Base-by-base conservation (phyloP, 345 rosid species). In the Kernera saxatilis region DNA sequence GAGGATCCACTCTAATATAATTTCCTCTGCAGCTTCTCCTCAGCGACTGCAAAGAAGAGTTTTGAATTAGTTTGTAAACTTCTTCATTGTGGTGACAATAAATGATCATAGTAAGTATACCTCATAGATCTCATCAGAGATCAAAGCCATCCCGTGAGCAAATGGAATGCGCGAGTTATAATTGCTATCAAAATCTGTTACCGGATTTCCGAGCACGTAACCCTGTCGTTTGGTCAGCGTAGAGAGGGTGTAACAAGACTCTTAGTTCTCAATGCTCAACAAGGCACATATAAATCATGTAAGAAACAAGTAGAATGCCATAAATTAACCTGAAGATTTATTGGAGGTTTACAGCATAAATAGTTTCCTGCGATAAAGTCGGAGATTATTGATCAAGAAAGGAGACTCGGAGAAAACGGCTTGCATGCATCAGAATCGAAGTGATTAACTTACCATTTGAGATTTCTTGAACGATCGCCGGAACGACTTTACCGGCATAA, bases 91-190 rank as follows among this genome's bases (percentile, higher is more conserved):
- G 33, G 33, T 29, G 33, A 29, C 33, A 29, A 6, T 5, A 26
- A 29, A 29, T 5, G 8, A 29, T 29, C 33, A 29, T 29, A 29
- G 33, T 29, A 6, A 26, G 1, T 29, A 8, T 29, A 29, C 33
- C 33, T 29, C 33, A 29, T 29, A 29, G 33, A 29, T n/a, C n/a
- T 43, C 89, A 56, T 89, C 86, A 22, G 96, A 85, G 61, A 90
- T 90, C 14, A 90, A 82, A 49, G 76, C 91, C 87, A 78, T 82
- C 43, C 95, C 90, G 76, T 82, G 79, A 55, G 83, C 84, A 80
- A 55, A 89, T 60, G 79, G 84, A 64, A 87, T 53, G 5, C 23
- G 32, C 1, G 71, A 64, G 79, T 87, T 86, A n/a, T n/a, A n/a
- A n/a, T n/a, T n/a, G 6, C 2, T 0, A 44, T 85, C 91, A 3